phyloP scores from a whole-genome alignment of 257 asterid genomes.

The Nyctanthes arbortristis region DNA sequence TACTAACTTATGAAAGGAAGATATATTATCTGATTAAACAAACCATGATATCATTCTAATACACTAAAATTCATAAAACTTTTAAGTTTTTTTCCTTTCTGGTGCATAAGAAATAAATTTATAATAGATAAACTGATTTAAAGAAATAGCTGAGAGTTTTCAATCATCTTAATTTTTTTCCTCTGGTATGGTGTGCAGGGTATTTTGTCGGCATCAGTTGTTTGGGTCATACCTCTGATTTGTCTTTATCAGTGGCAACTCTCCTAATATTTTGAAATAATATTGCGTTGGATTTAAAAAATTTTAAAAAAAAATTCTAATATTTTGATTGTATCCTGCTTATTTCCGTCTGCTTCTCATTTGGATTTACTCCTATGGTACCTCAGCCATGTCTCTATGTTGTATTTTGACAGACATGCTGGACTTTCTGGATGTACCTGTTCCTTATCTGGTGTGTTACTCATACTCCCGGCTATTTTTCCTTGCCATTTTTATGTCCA shows the following conservation, averaged over 20 bases:
- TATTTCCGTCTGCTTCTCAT: conserved; percentile 1
- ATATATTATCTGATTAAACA: too few relatives aligned
- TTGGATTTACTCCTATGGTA: neutral
- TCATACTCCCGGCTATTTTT: conserved; percentile 6
- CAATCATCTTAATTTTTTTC: too few relatives aligned
- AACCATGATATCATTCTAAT: too few relatives aligned
- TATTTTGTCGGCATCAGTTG: conserved; percentile 74
- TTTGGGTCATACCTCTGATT: conserved; percentile 82
- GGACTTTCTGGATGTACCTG: conserved; percentile 98
- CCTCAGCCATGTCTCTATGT: conserved; percentile 14
- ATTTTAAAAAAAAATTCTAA: too few relatives aligned
- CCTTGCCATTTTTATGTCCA: conserved; percentile 2
- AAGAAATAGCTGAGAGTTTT: conserved; percentile 14
- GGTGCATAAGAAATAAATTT: too few relatives aligned
- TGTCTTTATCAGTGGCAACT: conserved; percentile 99
- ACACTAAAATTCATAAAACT: too few relatives aligned
- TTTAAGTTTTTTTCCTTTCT: neutral
- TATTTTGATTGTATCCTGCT: conserved; percentile 6
- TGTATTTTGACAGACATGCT: conserved; percentile 66
- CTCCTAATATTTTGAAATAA: too few relatives aligned
- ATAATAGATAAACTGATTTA: conserved; percentile 2
- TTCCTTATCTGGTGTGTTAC: conserved; percentile 87
- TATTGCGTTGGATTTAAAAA: too few relatives aligned
- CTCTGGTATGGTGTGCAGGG: conserved; percentile 63
- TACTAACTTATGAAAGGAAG: too few relatives aligned